phyloP scores from a whole-genome alignment of 2,329 filamentous ascomycete species.

The Pseudocercospora vitis region DNA sequence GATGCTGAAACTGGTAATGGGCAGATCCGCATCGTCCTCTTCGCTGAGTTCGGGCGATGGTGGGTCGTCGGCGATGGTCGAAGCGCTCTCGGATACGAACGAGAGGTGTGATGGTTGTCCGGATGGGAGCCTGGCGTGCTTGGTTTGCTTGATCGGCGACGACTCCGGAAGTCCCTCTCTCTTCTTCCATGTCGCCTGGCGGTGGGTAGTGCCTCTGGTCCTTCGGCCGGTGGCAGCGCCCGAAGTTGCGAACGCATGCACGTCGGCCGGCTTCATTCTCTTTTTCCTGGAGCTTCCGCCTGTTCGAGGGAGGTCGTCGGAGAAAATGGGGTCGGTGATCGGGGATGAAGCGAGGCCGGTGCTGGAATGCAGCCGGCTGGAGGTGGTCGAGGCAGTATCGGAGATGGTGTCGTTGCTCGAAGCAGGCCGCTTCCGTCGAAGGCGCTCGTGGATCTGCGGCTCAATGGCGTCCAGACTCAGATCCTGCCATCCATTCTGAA shows the following conservation, averaged over 20 bases:
- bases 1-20: slow-evolving; percentile 69
- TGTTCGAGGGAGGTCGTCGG: slow-evolving; percentile 73
- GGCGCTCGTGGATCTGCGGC: slow-evolving; percentile 76
- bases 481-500: slow-evolving; percentile 92
- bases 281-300: slow-evolving; percentile 55
- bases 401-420: slow-evolving; percentile 68
- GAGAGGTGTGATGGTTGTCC: slow-evolving; percentile 68
- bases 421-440: slow-evolving; percentile 68
- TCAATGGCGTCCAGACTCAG: slow-evolving; percentile 83
- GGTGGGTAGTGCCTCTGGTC: slow-evolving; percentile 33
- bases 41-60: slow-evolving; percentile 63
- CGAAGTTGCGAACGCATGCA: slow-evolving; percentile 29
- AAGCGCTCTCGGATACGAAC: slow-evolving; percentile 68
- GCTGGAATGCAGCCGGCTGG: slow-evolving; percentile 70
- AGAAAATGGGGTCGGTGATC: slow-evolving; percentile 78
- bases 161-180: slow-evolving; percentile 76
- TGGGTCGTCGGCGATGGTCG: slow-evolving; percentile 60
- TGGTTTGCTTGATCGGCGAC: slow-evolving; percentile 77
- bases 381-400: slow-evolving; percentile 82
- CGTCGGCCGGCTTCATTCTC: slow-evolving; percentile 29
- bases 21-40: slow-evolving; percentile 80
- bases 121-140: slow-evolving; percentile 72
- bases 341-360: slow-evolving; percentile 78
- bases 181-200: slow-evolving; percentile 70
- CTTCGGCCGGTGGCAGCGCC: slow-evolving; percentile 36